phyloP scores from a whole-genome alignment of 192 early-diverging fungal species.

The Dissophora globulifera region DNA sequence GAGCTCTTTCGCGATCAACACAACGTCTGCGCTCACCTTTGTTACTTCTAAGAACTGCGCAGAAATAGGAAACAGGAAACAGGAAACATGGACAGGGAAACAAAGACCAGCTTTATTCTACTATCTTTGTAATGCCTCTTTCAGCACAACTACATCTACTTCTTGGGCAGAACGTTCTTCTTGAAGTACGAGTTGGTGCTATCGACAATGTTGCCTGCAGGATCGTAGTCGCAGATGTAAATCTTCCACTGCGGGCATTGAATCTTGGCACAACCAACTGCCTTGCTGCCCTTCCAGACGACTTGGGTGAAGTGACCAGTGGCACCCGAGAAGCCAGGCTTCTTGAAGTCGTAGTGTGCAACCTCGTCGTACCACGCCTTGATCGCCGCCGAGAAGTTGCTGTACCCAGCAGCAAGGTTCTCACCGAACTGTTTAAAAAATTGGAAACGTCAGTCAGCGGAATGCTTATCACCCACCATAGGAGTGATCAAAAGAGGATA shows the following conservation, averaged over 20 bases:
- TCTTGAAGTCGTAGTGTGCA: constrained; percentile 54
- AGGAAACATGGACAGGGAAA: too few relatives aligned
- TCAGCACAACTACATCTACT: background rate
- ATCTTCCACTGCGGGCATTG: constrained; percentile 48
- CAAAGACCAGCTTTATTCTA: too few relatives aligned
- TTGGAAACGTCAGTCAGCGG: too few relatives aligned
- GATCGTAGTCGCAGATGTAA: constrained; percentile 57
- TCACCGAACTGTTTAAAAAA: constrained; percentile 47
- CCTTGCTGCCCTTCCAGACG: constrained; percentile 51
- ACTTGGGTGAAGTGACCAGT: constrained; percentile 64
- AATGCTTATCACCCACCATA: too few relatives aligned
- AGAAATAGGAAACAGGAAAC: too few relatives aligned
- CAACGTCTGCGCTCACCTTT: too few relatives aligned
- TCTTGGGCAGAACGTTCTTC: constrained; percentile 48
- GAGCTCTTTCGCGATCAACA: too few relatives aligned
- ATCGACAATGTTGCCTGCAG: constrained; percentile 53
- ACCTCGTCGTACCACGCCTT: constrained; percentile 59
- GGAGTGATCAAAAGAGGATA: too few relatives aligned
- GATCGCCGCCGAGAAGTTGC: constrained; percentile 34
- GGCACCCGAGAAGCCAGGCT: constrained; percentile 40
- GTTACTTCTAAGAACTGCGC: too few relatives aligned
- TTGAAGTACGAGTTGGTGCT: constrained; percentile 18
- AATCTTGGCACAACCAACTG: constrained; percentile 50
- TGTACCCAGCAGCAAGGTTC: constrained; percentile 60
- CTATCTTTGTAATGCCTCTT: constrained; percentile 4